Base-by-base conservation (phyloP, 768 basidiomycete genomes). In the Hygrocybe coccinea region DNA sequence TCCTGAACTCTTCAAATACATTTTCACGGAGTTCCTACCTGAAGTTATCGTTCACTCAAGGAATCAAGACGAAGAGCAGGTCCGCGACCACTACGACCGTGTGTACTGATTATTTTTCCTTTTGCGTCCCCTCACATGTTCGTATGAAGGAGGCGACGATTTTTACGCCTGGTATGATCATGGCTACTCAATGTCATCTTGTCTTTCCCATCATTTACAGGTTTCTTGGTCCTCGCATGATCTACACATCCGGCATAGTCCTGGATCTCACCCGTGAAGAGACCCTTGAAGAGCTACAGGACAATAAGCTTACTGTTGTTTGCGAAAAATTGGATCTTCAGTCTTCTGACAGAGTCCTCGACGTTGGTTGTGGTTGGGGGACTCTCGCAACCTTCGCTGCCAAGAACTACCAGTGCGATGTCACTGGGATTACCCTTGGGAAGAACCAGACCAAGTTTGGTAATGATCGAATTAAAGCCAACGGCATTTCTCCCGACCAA, bases 341-440 rank as follows among this genome's bases (percentile, higher is more conserved):
- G 64, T 83, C 90, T n/a, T 79, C 77, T 0, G 97, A 99, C 73
- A 84, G 79, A 54, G 75, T 91, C 1, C 83, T 93, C 15, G 91
- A 93, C 59, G 85, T 92, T 55, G 91, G 91, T 10, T 93, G 91
- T 63, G 97, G 97, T 43, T 99, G 97, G 97, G 97, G 95, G 24
- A 97, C 97, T 0, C 84, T 99, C 54, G 82, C 84, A 38, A 87
- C 95, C 1, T 95, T 93, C 64, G 97, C 97, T 43, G 89, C 91
- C 33, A 98, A 97, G 76, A 99, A 99, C 77, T 98, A 87, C 67
- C 89, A 78, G n/a, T 95, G 91, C 60, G 94, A 97, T 66, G 92
- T 87, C 48, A 98, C 95, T 24, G 97, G 97, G 65, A 86, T 98
- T 57, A 99, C 97, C 1, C 85, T 99, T 29, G 87, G 80, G 33